Conservation (phyloP, 441 rosid genomes). For the Hypseocharis bilobata region DNA sequence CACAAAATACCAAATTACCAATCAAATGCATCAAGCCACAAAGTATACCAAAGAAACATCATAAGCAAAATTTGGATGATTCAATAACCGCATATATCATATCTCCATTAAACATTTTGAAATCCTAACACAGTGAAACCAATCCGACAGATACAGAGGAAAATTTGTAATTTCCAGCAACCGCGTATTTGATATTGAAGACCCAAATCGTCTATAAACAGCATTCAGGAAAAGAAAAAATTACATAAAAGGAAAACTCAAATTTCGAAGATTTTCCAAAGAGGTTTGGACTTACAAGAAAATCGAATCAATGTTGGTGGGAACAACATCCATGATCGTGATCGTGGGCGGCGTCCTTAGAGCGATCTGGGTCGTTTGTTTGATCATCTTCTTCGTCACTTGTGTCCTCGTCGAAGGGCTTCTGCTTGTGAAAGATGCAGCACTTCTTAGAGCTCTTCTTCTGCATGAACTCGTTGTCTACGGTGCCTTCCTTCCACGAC, state of each 20-base stretch:
- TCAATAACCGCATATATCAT: too few species aligned
- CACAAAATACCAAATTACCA: neutral
- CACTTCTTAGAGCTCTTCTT: slow-evolving; percentile 93
- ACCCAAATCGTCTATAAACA: too few species aligned
- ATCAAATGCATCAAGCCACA: neutral
- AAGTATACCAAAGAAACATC: neutral
- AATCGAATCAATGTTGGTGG: neutral
- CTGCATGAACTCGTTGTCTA: slow-evolving; percentile 89
- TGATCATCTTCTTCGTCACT: slow-evolving; percentile 58
- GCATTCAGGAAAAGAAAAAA: too few species aligned
- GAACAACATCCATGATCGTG: neutral
- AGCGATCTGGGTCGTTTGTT: neutral
- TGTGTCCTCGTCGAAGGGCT: slow-evolving; percentile 71
- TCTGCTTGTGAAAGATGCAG: slow-evolving; percentile 86
- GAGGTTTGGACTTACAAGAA: neutral
- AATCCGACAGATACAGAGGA: too few species aligned
- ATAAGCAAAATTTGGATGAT: too few species aligned
- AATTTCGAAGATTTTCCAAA: neutral
- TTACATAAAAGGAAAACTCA: neutral
- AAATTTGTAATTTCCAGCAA: neutral
- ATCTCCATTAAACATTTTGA: too few species aligned
- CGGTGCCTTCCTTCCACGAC: slow-evolving; percentile 84
- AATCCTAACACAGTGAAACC: too few species aligned
- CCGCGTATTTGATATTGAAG: neutral
- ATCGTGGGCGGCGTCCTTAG: neutral